Percentiles rank a stretch among this genome's conserved stretches.
phyloP scores from a whole-genome alignment of 1,139 yeast genomes.

The Candida tetrigidarum region DNA sequence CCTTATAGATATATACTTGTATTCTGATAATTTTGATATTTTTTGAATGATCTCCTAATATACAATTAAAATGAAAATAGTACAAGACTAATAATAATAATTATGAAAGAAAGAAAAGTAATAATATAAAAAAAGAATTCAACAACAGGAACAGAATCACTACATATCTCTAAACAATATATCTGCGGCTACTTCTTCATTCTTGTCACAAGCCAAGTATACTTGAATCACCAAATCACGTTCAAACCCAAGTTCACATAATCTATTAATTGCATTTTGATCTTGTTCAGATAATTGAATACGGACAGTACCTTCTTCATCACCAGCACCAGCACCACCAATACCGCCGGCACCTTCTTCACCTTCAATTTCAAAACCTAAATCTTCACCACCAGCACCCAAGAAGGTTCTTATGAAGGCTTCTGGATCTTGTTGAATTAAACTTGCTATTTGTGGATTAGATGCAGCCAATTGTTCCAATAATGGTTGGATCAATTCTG shows the following conservation, averaged over 20 bases:
- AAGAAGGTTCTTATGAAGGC: conserved; percentile 76
- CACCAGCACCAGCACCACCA: conserved; percentile 37
- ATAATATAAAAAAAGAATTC: not conserved
- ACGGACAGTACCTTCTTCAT: conserved; percentile 47
- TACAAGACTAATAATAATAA: not conserved
- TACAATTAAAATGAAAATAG: not conserved
- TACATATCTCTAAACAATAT: conserved; percentile 66
- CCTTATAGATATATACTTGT: conserved; percentile 8
- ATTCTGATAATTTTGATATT: not conserved
- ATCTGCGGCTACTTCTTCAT: conserved; percentile 96
- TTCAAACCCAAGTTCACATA: conserved; percentile 93
- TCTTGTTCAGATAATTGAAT: conserved; percentile 81
- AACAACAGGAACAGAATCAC: not conserved
- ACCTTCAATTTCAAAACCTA: conserved; percentile 46
- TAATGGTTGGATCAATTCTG: conserved; percentile 85
- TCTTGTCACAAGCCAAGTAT: conserved; percentile 97
- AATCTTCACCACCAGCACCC: conserved; percentile 58
- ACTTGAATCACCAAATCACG: conserved; percentile 88
- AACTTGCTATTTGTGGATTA: conserved; percentile 85
- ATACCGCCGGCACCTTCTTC: conserved; percentile 30
- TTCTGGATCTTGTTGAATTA: conserved; percentile 86
- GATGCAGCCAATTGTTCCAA: conserved; percentile 82
- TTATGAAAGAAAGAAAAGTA: not conserved
- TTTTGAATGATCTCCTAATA: no score
- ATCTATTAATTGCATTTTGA: conserved; percentile 81